These are phyloP conservation scores for Cladosporium cucumerinum DNA, from an alignment of 2,329 filamentous ascomycete species.

Conservation along the genomic window DNA sequence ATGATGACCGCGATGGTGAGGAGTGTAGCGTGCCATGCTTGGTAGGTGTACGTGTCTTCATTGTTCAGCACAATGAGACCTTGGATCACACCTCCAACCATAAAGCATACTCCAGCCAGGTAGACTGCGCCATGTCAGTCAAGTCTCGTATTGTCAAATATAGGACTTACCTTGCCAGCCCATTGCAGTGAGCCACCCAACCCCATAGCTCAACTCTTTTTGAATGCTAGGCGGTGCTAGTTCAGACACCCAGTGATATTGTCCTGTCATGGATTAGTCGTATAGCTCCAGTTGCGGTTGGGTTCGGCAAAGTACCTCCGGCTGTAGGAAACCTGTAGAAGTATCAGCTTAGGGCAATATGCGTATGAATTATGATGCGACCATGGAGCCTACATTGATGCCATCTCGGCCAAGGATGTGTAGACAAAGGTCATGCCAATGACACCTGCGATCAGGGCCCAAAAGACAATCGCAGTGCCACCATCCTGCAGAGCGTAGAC, in stretches of 20 bases:
- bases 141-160: accelerated
- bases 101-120: slow-evolving; percentile 40
- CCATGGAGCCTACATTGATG: slow-evolving; percentile 11
- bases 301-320: not conserved
- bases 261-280: slow-evolving; percentile 18
- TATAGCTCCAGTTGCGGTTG: not conserved
- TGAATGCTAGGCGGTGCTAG: slow-evolving; percentile 41
- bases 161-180: slow-evolving; percentile 21
- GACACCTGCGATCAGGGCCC: slow-evolving; percentile 21
- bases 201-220: slow-evolving; percentile 44
- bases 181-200: slow-evolving; percentile 43
- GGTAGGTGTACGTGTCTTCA: slow-evolving; percentile 30
- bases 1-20: slow-evolving; percentile 44
- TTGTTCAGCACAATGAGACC: slow-evolving; percentile 34
- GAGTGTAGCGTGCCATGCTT: slow-evolving; percentile 50
- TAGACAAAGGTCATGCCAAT: slow-evolving; percentile 21
- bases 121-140: slow-evolving; percentile 32
- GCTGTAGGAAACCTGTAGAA: slow-evolving; percentile 2
- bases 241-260: slow-evolving; percentile 43
- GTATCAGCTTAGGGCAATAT: not conserved
- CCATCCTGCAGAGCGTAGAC: slow-evolving; percentile 19
- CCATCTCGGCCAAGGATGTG: slow-evolving; percentile 23
- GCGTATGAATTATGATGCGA: not conserved
- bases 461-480: slow-evolving; percentile 24
- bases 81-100: slow-evolving; percentile 44